Conservation (phyloP, 192 early-diverging fungal genomes). For the Podila horticola region DNA sequence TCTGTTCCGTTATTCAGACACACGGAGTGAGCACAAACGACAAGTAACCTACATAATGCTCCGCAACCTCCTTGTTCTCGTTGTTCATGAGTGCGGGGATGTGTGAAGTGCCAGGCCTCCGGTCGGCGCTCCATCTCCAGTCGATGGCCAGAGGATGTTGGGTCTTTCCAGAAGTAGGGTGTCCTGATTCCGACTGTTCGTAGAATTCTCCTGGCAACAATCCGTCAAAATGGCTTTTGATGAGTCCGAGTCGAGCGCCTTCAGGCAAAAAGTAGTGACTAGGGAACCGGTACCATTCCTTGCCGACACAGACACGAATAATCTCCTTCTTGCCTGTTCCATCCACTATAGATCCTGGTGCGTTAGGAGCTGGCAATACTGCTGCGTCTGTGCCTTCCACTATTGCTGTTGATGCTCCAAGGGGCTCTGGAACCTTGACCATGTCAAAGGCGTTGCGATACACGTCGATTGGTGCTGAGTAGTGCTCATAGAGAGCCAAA, state of each 20-base stretch:
- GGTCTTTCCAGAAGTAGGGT: conserved; percentile 17
- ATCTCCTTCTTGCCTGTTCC: conserved; percentile 13
- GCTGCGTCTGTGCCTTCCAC: conserved; percentile 35
- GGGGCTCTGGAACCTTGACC: conserved; percentile 23
- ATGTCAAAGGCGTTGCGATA: conserved; percentile 57
- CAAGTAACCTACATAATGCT: conserved; percentile 39
- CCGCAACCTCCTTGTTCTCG: conserved; percentile 44
- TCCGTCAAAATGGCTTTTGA: conserved; percentile 78
- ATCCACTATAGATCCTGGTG: not conserved
- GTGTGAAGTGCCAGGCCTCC: conserved; percentile 35
- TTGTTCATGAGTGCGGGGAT: conserved; percentile 34
- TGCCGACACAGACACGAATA: conserved; percentile 83
- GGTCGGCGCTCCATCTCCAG: conserved; percentile 47
- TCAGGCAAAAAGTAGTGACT: conserved; percentile 90
- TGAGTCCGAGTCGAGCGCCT: conserved; percentile 73
- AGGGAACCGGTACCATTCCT: conserved; percentile 96
- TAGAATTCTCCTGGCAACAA: conserved; percentile 86
- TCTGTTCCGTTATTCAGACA: not conserved
- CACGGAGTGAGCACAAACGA: too few relatives aligned
- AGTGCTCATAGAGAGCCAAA: conserved; percentile 73
- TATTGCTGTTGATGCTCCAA: not conserved
- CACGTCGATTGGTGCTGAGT: conserved; percentile 79
- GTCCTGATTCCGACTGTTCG: conserved; percentile 40
- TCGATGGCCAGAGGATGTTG: conserved; percentile 30
- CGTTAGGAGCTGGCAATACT: conserved; percentile 7